Conservation (phyloP, 495 filamentous ascomycete genomes). For the Podospora tetraspora region DNA sequence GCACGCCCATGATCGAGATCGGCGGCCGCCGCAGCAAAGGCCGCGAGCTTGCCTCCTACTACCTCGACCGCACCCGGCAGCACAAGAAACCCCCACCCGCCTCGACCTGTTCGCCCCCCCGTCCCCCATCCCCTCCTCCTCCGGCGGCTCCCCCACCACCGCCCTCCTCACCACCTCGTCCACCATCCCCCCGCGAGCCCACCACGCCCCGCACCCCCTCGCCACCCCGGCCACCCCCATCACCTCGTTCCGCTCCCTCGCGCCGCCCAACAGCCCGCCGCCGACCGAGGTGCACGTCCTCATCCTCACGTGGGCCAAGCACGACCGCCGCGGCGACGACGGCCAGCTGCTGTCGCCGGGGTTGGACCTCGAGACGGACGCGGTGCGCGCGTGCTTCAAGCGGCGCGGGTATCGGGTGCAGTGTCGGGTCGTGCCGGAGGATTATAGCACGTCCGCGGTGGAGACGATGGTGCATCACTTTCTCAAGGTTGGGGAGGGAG, state of each 20-base stretch:
- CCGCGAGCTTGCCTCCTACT: constrained; percentile 14
- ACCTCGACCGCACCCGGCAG: constrained; percentile 9
- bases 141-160: neutral
- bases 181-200: neutral
- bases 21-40: constrained; percentile 10
- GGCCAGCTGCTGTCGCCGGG: constrained; percentile 13
- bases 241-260: neutral
- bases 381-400: constrained; percentile 22
- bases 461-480: constrained; percentile 25
- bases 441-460: constrained; percentile 26
- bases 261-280: constrained; percentile 3
- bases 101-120: neutral
- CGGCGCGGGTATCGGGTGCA: constrained; percentile 24
- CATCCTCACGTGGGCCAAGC: constrained; percentile 24
- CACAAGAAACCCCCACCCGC: neutral
- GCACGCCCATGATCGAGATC: constrained; percentile 6
- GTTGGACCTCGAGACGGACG: constrained; percentile 13
- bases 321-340: constrained; percentile 15
- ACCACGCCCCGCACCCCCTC: neutral
- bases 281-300: constrained; percentile 24
- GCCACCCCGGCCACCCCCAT: neutral
- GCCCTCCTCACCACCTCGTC: constrained; percentile 1
- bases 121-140: too few species aligned
- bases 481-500: constrained; percentile 6
- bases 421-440: constrained; percentile 22